phyloP scores from a whole-genome alignment of 257 asterid species.

The Nicotiana paniculata region DNA sequence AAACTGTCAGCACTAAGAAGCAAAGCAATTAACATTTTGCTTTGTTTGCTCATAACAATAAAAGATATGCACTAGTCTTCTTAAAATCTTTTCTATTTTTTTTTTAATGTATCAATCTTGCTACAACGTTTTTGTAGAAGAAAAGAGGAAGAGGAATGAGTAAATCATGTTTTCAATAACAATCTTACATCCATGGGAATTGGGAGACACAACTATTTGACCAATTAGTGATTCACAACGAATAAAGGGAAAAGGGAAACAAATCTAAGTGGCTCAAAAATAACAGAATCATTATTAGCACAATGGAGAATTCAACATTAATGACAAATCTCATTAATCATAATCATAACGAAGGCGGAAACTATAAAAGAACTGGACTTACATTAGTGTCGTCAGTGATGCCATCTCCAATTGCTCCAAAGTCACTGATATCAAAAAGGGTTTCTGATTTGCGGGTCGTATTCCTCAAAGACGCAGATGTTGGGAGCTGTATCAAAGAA shows the following conservation, averaged over 20 bases:
- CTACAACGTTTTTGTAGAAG: neutral
- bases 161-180: neutral
- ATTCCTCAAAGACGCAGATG: conserved; percentile 9
- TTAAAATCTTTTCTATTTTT: neutral
- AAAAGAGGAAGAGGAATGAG: neutral
- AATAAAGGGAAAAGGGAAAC: neutral
- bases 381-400: conserved; percentile 31
- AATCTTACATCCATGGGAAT: neutral
- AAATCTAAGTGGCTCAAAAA: neutral
- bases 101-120: neutral
- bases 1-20: neutral
- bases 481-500: conserved; percentile 22
- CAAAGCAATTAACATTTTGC: neutral
- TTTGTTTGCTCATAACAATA: neutral
- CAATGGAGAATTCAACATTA: neutral
- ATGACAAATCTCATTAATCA: neutral
- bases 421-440: conserved; percentile 19
- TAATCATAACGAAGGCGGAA: neutral
- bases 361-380: neutral
- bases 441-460: neutral
- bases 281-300: neutral
- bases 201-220: neutral
- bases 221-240: neutral
- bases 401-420: conserved; percentile 40
- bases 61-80: neutral